Base-by-base conservation (phyloP, 2,329 filamentous ascomycete species). In the Epichloe glyceriae region DNA sequence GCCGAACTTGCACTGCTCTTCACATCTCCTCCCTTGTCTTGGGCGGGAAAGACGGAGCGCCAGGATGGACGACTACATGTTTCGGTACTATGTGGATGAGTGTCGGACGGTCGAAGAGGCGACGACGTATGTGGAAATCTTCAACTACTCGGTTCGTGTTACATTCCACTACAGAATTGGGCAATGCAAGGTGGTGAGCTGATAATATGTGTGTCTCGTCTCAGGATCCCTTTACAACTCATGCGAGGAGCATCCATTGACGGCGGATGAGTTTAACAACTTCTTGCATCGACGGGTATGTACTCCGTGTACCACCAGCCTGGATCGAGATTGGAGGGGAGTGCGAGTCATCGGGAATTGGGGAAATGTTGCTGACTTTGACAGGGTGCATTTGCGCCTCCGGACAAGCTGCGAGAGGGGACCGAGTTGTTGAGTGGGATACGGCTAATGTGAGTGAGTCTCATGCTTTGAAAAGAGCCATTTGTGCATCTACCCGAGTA, bases 21-120 rank as follows among this genome's bases (percentile, higher is more conserved):
- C 8, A 17, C 40, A 14, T 42, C n/a, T 17, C 2, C 17, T 38
- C 26, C n/a, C 17, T 20, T n/a, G 14, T 42, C 40, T 42, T 22
- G 40, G 40, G 30, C n/a, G 45, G 33, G 14, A 17, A 37, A 22
- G 17, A 5, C 38, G 17, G 17, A 39, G 14, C 12, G 37, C 46
- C 50, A 61, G 53, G 26, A 80, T 81, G 78, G 78, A 81, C 61
- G 74, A 80, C 57, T 80, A 78, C 60, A 71, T 80, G 64, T 80
- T 80, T 56, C 65, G 67, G 54, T 56, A 63, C 34, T 71, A 73
- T 58, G 68, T 81, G 52, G 59, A 67, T 10, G 62, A 70, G 44
- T 80, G 75, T 60, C 69, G 64, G 20, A 66, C 68, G 34, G 73
- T 80, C 46, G 53, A 63, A 3, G 78, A 82, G 62, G 65, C 64